A percentile compares a stretch with the other conserved stretches of the same genome.
Conservation (phyloP, 2,329 filamentous ascomycete species). For the Colletotrichum higginsianum region DNA sequence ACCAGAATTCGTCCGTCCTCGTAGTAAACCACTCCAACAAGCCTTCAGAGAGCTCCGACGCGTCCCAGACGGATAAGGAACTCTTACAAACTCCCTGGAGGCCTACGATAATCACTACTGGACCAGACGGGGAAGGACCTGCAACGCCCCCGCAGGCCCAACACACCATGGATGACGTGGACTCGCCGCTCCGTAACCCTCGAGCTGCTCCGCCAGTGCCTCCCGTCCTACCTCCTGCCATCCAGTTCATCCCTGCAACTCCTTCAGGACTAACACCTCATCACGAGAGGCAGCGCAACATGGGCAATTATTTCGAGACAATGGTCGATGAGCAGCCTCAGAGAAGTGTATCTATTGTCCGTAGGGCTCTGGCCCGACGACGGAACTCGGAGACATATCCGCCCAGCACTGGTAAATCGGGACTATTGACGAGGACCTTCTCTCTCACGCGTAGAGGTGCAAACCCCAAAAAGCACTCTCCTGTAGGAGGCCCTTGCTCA, state of each 20-base stretch:
- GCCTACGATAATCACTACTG: slow-evolving; percentile 57
- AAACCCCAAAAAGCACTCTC: slow-evolving; percentile 47
- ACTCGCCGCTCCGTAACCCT: slow-evolving; percentile 75
- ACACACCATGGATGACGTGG: slow-evolving; percentile 67
- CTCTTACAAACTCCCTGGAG: slow-evolving; percentile 47
- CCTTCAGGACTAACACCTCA: slow-evolving; percentile 72
- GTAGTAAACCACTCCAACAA: slow-evolving; percentile 71
- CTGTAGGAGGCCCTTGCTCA: slow-evolving; percentile 53
- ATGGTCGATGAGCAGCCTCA: slow-evolving; percentile 59
- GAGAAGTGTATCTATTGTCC: slow-evolving; percentile 66
- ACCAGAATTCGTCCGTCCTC: slow-evolving; percentile 75
- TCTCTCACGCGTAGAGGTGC: slow-evolving; percentile 63
- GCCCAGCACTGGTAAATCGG: slow-evolving; percentile 55
- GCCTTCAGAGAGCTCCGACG: slow-evolving; percentile 62
- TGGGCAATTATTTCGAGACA: slow-evolving; percentile 69
- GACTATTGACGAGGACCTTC: slow-evolving; percentile 66
- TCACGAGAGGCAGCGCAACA: slow-evolving; percentile 64
- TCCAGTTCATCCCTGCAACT: slow-evolving; percentile 75
- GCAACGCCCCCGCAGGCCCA: slow-evolving; percentile 67
- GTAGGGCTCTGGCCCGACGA: slow-evolving; percentile 66
- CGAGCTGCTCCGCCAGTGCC: slow-evolving; percentile 66
- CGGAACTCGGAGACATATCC: slow-evolving; percentile 60
- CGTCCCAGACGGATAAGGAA: slow-evolving; percentile 48
- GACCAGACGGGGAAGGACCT: slow-evolving; percentile 57
- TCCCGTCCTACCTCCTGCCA: slow-evolving; percentile 63